Evolutionary conservation across 352 stramenopile genomes (phyloP).

Genomic region (Hyphochytrium catenoides): DNA sequence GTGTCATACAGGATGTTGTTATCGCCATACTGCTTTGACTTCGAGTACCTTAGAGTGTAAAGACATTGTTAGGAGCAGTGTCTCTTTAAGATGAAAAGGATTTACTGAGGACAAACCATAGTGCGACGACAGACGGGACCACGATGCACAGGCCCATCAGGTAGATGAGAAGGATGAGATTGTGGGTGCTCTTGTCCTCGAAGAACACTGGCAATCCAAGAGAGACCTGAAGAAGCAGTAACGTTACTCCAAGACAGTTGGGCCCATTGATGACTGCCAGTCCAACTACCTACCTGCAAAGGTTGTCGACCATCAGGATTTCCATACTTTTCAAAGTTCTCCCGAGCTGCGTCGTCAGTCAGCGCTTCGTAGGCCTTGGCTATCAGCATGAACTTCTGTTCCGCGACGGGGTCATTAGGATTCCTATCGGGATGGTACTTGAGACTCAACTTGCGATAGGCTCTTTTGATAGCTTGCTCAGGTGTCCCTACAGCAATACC

Average conservation of each 20-base stretch:
- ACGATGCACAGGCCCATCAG: slow-evolving; percentile 93
- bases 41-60: slow-evolving; percentile 44
- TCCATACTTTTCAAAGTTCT: slow-evolving; percentile 95
- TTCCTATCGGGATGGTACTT: slow-evolving; percentile 87
- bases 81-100: no score
- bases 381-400: slow-evolving; percentile 98
- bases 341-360: slow-evolving; percentile 81
- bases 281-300: slow-evolving; percentile 75
- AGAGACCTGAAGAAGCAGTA: no score
- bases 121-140: slow-evolving; percentile 80
- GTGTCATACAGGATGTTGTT: slow-evolving; percentile 99
- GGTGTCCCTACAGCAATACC: slow-evolving; percentile 69
- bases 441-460: slow-evolving; percentile 77
- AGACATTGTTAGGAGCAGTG: no score
- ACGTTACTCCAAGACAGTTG: no score
- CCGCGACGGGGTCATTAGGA: slow-evolving; percentile 78
- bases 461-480: slow-evolving; percentile 82
- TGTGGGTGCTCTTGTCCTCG: slow-evolving; percentile 89
- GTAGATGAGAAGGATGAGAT: slow-evolving; percentile 94
- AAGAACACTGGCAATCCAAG: slow-evolving; percentile 93
- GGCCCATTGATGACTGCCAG: no score
- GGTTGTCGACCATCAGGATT: slow-evolving; percentile 96
- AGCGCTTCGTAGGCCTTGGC: slow-evolving; percentile 81
- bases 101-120: slow-evolving; percentile 50
- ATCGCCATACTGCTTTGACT: slow-evolving; percentile 95